Conservation (phyloP, 192 early-diverging fungal genomes). For the Coemansia sp. region DNA sequence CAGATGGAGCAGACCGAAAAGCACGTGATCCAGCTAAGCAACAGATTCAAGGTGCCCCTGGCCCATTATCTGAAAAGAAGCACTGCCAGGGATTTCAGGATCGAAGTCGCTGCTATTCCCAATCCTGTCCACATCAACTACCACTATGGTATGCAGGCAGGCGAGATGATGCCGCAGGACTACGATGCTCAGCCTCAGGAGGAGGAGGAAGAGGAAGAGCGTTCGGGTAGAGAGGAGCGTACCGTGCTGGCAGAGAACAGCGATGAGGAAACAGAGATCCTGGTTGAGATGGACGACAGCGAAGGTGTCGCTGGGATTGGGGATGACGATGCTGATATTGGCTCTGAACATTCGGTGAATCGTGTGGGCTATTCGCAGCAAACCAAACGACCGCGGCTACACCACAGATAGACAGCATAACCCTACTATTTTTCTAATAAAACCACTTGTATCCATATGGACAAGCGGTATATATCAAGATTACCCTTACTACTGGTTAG, state of each 20-base stretch:
- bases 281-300: conserved; percentile 13
- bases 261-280: conserved; percentile 26
- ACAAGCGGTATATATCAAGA: no score
- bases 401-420: no score
- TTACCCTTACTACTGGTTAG: no score
- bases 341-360: no score
- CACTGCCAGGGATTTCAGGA: conserved; percentile 77
- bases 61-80: conserved; percentile 77
- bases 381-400: no score
- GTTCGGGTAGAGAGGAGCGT: neutral
- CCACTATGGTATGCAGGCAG: neutral
- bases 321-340: neutral
- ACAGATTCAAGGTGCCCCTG: conserved; percentile 70
- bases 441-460: no score
- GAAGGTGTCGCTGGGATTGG: conserved; percentile 10
- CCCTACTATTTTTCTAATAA: no score
- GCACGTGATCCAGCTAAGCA: conserved; percentile 66
- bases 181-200: no score
- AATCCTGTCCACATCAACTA: neutral
- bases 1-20: conserved; percentile 77
- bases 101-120: conserved; percentile 56
- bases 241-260: neutral
- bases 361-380: no score
- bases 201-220: neutral
- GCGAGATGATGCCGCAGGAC: neutral